Conservation (phyloP, 2,329 filamentous ascomycete species). For the Diaporthe aspalathi region DNA sequence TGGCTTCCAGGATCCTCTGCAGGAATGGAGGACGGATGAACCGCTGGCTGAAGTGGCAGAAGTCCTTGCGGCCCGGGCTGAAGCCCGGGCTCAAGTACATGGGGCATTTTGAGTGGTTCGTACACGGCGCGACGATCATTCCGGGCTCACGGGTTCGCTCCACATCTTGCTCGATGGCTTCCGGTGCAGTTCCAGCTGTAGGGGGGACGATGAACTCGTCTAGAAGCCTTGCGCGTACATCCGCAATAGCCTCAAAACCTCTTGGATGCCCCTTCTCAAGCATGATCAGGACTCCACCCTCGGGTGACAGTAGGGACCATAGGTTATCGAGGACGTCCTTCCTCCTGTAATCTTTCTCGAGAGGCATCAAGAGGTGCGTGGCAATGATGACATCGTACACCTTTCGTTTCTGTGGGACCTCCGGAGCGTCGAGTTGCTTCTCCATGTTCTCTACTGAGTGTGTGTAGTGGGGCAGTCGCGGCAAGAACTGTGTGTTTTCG, state of each 20-base stretch:
- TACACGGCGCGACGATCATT: conserved; percentile 81
- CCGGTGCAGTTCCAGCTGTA: conserved; percentile 50
- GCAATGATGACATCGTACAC: conserved; percentile 91
- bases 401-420: conserved; percentile 72
- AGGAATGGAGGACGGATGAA: conserved; percentile 87
- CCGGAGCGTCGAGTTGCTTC: conserved; percentile 68
- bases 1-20: conserved; percentile 77
- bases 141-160: conserved; percentile 65
- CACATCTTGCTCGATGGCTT: conserved; percentile 55
- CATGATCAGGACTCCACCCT: conserved; percentile 87
- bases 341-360: conserved; percentile 80
- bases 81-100: conserved; percentile 84
- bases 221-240: conserved; percentile 82
- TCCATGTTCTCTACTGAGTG: conserved; percentile 71
- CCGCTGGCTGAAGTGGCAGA: conserved; percentile 90
- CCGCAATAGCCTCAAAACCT: conserved; percentile 92
- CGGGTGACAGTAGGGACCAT: conserved; percentile 85
- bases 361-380: conserved; percentile 81
- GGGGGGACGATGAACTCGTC: conserved; percentile 79
- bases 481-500: conserved; percentile 91
- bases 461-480: conserved; percentile 88
- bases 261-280: conserved; percentile 92
- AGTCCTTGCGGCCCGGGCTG: conserved; percentile 82
- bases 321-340: conserved; percentile 87
- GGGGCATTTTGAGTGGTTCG: conserved; percentile 87